Conservation (phyloP, 2,329 filamentous ascomycete genomes). For the Fusarium temperatum region DNA sequence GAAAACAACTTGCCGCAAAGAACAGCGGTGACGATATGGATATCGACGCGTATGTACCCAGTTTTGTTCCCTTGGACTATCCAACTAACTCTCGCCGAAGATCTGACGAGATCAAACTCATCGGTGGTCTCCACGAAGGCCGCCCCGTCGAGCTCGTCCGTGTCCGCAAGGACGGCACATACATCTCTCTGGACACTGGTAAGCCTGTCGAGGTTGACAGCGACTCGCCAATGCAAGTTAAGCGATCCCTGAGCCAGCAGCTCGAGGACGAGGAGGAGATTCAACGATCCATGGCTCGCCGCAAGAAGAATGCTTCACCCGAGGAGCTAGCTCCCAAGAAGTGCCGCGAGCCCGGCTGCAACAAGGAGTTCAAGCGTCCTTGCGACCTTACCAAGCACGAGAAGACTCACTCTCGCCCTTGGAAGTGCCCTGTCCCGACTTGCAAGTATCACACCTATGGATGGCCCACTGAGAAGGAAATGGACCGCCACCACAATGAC, state of each 20-base stretch:
- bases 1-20: conserved; percentile 80
- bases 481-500: conserved; percentile 95
- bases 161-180: conserved; percentile 80
- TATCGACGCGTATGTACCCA: conserved; percentile 63
- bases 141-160: conserved; percentile 86
- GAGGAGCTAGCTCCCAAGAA: conserved; percentile 84
- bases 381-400: conserved; percentile 98
- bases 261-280: conserved; percentile 83
- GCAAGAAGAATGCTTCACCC: conserved; percentile 90
- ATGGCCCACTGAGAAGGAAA: conserved; percentile 98
- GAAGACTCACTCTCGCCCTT: conserved; percentile 96
- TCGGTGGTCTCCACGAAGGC: conserved; percentile 83
- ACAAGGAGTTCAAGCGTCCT: conserved; percentile 94
- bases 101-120: conserved; percentile 77
- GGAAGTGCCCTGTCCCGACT: conserved; percentile 83
- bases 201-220: conserved; percentile 67
- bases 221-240: conserved; percentile 63
- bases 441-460: conserved; percentile 93
- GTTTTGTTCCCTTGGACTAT: conserved; percentile 43
- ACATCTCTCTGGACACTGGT: conserved; percentile 79
- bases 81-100: conserved; percentile 46
- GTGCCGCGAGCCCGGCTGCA: conserved; percentile 79
- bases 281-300: conserved; percentile 91
- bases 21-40: conserved; percentile 68
- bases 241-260: conserved; percentile 74